A percentile compares a stretch with the other conserved stretches of the same genome.
phyloP scores from a whole-genome alignment of 2,329 filamentous ascomycete species.

The Albophoma yamanashiensis region DNA sequence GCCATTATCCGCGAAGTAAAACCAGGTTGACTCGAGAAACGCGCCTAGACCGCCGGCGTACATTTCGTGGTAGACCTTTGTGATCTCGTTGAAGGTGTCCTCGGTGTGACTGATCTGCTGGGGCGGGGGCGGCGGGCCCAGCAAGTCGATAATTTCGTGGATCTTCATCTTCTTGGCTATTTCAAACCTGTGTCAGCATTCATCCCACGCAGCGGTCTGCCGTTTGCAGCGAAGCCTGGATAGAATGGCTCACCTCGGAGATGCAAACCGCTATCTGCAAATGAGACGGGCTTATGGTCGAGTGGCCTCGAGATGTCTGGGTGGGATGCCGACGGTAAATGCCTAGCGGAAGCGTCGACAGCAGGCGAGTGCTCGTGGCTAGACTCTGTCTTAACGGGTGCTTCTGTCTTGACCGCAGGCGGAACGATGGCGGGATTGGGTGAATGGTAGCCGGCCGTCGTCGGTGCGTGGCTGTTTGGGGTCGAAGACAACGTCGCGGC shows the following conservation, averaged over 20 bases:
- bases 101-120: slow-evolving; percentile 40
- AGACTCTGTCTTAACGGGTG: slow-evolving; percentile 24
- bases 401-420: slow-evolving; percentile 5
- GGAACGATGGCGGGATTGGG: slow-evolving; percentile 18
- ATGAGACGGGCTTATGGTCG: slow-evolving; percentile 15
- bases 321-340: slow-evolving; percentile 12
- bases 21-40: slow-evolving; percentile 81
- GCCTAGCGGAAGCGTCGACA: slow-evolving; percentile 53
- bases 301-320: slow-evolving; percentile 13
- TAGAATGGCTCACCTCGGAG: slow-evolving; percentile 40
- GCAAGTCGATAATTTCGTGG: slow-evolving; percentile 56
- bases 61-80: slow-evolving; percentile 61
- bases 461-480: slow-evolving; percentile 8
- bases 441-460: slow-evolving; percentile 21
- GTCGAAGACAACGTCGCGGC: slow-evolving; percentile 20
- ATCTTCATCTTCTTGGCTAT: slow-evolving; percentile 50
- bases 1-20: slow-evolving; percentile 39
- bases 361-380: slow-evolving; percentile 46
- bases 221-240: slow-evolving; percentile 11
- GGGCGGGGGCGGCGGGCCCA: slow-evolving; percentile 48
- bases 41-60: slow-evolving; percentile 66
- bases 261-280: slow-evolving; percentile 22
- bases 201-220: not conserved
- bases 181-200: slow-evolving; percentile 6
- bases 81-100: slow-evolving; percentile 53